These are phyloP conservation scores for Alternaria sp. DNA, from an alignment of 2,329 filamentous ascomycete genomes.

Conservation along the genomic window DNA sequence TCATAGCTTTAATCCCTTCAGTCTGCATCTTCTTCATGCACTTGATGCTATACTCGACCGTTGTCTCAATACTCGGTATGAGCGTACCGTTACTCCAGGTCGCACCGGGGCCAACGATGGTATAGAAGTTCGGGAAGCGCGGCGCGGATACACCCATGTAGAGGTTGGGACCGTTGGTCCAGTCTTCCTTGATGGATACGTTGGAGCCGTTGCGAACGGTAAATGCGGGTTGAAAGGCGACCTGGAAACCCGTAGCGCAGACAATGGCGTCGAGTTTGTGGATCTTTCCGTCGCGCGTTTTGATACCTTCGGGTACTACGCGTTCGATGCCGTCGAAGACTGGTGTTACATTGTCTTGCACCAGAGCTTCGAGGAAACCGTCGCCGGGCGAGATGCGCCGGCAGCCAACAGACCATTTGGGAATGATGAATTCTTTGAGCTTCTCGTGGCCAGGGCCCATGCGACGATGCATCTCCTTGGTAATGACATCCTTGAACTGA, in stretches of 20 bases:
- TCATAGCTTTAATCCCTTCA: conserved; percentile 43
- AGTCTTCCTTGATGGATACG: conserved; percentile 51
- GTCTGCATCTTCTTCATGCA: conserved; percentile 47
- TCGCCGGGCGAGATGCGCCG: conserved; percentile 44
- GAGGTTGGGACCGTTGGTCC: conserved; percentile 51
- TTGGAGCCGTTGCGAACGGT: conserved; percentile 50
- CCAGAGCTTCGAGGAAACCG: conserved; percentile 44
- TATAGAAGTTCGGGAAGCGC: conserved; percentile 57
- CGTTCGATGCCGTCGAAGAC: conserved; percentile 39
- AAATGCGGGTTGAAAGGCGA: conserved; percentile 55
- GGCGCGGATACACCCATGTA: conserved; percentile 55
- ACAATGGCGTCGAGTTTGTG: conserved; percentile 45
- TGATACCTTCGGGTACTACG: conserved; percentile 49
- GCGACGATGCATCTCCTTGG: conserved; percentile 53
- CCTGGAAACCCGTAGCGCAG: conserved; percentile 46
- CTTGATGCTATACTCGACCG: conserved; percentile 44
- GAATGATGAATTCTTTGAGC: conserved; percentile 57
- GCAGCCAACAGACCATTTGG: conserved; percentile 57
- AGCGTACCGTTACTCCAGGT: conserved; percentile 58
- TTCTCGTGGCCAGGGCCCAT: conserved; percentile 52
- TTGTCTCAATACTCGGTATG: conserved; percentile 56
- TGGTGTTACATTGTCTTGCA: conserved; percentile 40
- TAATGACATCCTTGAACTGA: conserved; percentile 52
- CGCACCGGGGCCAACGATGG: conserved; percentile 53
- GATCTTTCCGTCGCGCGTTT: conserved; percentile 37